Evolutionary conservation across 1,284 basidiomycete species (phyloP).

Genomic region (Moesziomyces globuligerus): DNA sequence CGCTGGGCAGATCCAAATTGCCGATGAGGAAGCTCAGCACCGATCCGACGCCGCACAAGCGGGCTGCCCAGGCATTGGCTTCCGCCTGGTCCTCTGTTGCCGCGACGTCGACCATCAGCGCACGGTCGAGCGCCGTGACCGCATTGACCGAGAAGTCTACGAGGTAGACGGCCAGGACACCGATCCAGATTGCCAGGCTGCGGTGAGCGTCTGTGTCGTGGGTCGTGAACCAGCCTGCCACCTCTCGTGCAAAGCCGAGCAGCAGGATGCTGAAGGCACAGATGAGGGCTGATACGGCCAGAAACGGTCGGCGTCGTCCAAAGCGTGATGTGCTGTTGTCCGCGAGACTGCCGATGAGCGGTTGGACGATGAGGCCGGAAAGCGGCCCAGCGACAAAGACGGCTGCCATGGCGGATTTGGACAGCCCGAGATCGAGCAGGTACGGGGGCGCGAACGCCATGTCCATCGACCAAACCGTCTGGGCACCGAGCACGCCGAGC

Average conservation of each 20-base stretch:
- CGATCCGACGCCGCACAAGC: slow-evolving; percentile 72
- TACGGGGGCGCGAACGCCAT: slow-evolving; percentile 64
- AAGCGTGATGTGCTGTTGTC: slow-evolving; percentile 66
- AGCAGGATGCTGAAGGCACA: slow-evolving; percentile 62
- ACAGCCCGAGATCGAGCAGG: slow-evolving; percentile 59
- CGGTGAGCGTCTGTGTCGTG: slow-evolving; percentile 25
- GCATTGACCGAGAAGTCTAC: slow-evolving; percentile 95
- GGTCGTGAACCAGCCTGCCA: slow-evolving; percentile 42
- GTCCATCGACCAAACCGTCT: slow-evolving; percentile 64
- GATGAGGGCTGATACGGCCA: slow-evolving; percentile 59
- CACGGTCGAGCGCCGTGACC: slow-evolving; percentile 84
- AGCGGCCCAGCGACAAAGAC: slow-evolving; percentile 63
- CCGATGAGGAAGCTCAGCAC: slow-evolving; percentile 63
- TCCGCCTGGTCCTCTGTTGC: slow-evolving; percentile 78
- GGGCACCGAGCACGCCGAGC: slow-evolving; percentile 58
- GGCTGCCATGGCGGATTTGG: slow-evolving; percentile 56
- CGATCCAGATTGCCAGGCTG: slow-evolving; percentile 77
- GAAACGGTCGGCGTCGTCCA: slow-evolving; percentile 67
- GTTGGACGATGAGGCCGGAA: slow-evolving; percentile 67
- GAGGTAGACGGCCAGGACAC: slow-evolving; percentile 84
- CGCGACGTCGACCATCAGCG: slow-evolving; percentile 76
- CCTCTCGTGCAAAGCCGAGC: slow-evolving; percentile 64
- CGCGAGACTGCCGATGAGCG: slow-evolving; percentile 64
- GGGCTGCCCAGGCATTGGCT: slow-evolving; percentile 93
- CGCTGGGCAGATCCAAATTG: slow-evolving; percentile 52